Percentiles rank a stretch among this genome's conserved stretches.
These are phyloP conservation scores for Trichoderma afroharzianum DNA, from an alignment of 2,329 filamentous ascomycete species.

Conservation along the genomic window DNA sequence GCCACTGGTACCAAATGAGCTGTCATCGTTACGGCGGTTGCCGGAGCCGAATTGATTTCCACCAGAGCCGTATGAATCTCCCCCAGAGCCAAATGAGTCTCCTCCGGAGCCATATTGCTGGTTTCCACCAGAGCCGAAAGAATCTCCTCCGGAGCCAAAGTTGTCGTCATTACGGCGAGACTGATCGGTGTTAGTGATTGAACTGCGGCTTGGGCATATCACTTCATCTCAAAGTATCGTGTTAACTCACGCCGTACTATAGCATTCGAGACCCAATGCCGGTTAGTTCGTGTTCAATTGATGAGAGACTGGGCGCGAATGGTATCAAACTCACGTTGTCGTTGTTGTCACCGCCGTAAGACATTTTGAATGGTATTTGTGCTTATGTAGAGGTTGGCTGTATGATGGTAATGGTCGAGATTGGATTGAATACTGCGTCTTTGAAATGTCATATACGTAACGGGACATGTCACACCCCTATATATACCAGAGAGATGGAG, in stretches of 20 bases:
- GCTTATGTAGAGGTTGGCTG: neutral
- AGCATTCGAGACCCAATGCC: neutral
- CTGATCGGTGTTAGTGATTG: neutral
- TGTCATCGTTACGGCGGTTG: slow-evolving; percentile 8
- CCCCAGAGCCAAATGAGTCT: neutral
- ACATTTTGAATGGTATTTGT: slow-evolving; percentile 36
- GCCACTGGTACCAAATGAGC: slow-evolving; percentile 5
- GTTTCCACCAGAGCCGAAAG: slow-evolving; percentile 23
- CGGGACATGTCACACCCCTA: neutral
- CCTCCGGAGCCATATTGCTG: too few species aligned
- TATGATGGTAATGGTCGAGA: neutral
- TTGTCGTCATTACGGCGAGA: slow-evolving; percentile 21
- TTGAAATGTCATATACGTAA: too few species aligned
- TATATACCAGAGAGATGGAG: neutral
- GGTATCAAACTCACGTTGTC: slow-evolving; percentile 31
- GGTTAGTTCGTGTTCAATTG: neutral
- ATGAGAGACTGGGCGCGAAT: neutral
- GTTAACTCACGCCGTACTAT: slow-evolving; percentile 16
- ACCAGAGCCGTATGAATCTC: neutral
- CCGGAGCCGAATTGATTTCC: slow-evolving; percentile 24
- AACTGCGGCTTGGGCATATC: neutral
- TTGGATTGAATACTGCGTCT: neutral
- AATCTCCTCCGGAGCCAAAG: slow-evolving; percentile 10
- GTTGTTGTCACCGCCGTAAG: slow-evolving; percentile 43
- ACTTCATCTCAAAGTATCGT: neutral